Conservation (phyloP, 352 stramenopile species). For the Pythium biforme region DNA sequence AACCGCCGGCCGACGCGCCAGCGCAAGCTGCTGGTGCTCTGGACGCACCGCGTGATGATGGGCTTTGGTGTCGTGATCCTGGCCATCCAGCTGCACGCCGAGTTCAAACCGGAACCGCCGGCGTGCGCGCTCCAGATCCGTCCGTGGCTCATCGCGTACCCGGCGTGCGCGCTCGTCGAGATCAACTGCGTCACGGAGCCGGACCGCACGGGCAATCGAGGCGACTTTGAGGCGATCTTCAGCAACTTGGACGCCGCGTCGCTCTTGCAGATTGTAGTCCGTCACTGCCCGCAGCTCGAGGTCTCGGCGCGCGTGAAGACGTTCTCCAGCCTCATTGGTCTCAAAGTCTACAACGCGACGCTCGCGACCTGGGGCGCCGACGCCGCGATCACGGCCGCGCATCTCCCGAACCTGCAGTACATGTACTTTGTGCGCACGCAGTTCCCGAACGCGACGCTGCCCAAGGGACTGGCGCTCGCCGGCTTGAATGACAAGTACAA, state of each 20-base stretch:
- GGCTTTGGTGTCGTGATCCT: conserved; percentile 10
- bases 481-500: conserved; percentile 7
- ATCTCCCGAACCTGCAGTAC: conserved; percentile 6
- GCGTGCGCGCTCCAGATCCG: conserved; percentile 3
- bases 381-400: conserved; percentile 3
- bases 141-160: conserved; percentile 13
- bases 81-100: conserved; percentile 10
- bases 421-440: conserved; percentile 6
- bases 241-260: conserved; percentile 22
- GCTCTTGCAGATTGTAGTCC: conserved; percentile 33
- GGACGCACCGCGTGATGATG: conserved; percentile 5
- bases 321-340: conserved; percentile 25
- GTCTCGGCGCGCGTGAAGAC: conserved; percentile 26
- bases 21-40: background rate
- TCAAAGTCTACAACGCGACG: conserved; percentile 26
- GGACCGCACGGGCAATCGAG: background rate
- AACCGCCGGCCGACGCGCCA: background rate
- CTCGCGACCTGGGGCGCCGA: conserved; percentile 11
- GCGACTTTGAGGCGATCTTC: conserved; percentile 17
- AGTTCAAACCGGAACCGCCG: background rate
- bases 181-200: conserved; percentile 17
- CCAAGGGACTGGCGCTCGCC: conserved; percentile 1
- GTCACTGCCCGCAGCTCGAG: conserved; percentile 35
- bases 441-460: conserved; percentile 17
- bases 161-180: conserved; percentile 17